These are phyloP conservation scores for Barbarea vulgaris DNA, from an alignment of 345 rosid genomes.

Conservation along the genomic window DNA sequence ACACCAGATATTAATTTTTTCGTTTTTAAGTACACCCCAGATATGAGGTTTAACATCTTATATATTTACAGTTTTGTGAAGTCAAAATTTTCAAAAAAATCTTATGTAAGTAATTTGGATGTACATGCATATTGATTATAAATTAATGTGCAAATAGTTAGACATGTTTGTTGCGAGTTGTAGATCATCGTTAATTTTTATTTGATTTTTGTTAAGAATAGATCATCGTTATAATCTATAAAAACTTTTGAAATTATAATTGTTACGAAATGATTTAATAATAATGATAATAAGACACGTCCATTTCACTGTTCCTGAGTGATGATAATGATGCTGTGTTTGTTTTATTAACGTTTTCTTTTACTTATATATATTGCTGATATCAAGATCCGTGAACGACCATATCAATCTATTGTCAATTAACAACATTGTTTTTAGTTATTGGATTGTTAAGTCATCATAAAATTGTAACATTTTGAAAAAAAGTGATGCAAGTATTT, in stretches of 20 bases:
- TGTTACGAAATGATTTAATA: not conserved
- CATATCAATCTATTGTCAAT: not conserved
- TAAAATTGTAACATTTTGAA: not conserved
- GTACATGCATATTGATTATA: no score
- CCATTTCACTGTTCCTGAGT: not conserved
- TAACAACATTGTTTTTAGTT: not conserved
- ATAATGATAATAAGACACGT: not conserved
- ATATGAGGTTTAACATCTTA: not conserved
- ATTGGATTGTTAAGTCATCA: not conserved
- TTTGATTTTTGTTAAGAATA: no score
- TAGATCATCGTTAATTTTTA: no score
- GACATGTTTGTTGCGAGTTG: not conserved
- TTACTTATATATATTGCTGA: not conserved
- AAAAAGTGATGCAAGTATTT: not conserved
- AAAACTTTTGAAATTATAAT: not conserved
- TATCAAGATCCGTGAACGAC: not conserved
- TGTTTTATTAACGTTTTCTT: not conserved
- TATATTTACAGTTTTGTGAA: not conserved
- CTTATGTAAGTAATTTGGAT: not conserved
- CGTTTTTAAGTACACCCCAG: not conserved
- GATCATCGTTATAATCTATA: not conserved
- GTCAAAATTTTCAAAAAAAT: not conserved
- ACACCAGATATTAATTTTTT: not conserved
- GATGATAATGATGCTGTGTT: not conserved
- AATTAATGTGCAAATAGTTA: not conserved